These are phyloP conservation scores for Aspergillus sp. DNA, from an alignment of 2,329 filamentous ascomycete species.

Conservation along the genomic window DNA sequence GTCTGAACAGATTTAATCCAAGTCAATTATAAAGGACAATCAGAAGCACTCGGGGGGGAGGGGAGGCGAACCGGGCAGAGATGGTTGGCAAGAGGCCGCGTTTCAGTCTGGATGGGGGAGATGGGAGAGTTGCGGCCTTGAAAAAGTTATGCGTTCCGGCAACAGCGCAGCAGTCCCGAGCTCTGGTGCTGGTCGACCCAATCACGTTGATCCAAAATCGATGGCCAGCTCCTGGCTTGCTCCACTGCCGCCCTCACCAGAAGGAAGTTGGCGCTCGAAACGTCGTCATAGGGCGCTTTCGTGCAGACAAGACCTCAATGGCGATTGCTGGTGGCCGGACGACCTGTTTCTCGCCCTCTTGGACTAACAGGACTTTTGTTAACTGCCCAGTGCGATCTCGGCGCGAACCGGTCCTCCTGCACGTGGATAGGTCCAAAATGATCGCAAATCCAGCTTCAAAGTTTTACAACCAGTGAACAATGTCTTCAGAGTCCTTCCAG, in stretches of 20 bases:
- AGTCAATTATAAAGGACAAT: not conserved
- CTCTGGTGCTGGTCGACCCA: slow-evolving; percentile 27
- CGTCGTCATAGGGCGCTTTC: slow-evolving; percentile 1
- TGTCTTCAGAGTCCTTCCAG: slow-evolving; percentile 47
- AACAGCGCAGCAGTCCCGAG: slow-evolving; percentile 20
- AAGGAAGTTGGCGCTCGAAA: not conserved
- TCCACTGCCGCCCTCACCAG: slow-evolving; percentile 13
- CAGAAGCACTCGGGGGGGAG: not conserved
- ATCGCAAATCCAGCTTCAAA: slow-evolving; percentile 1
- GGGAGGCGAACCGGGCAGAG: slow-evolving; percentile 22
- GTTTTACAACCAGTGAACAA: slow-evolving; percentile 21
- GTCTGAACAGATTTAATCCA: slow-evolving; percentile 6
- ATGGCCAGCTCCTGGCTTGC: slow-evolving; percentile 18
- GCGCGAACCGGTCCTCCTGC: slow-evolving; percentile 3
- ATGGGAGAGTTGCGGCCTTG: slow-evolving; percentile 32
- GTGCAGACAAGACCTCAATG: not conserved
- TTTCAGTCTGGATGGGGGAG: slow-evolving; percentile 22
- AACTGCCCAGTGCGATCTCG: slow-evolving; percentile 4
- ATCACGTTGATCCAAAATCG: slow-evolving; percentile 27
- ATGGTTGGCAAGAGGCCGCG: slow-evolving; percentile 17
- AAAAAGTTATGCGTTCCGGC: slow-evolving; percentile 37
- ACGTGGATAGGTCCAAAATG: slow-evolving; percentile 9
- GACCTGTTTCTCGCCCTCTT: not conserved
- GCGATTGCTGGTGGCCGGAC: not conserved
- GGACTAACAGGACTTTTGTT: not conserved